These are phyloP conservation scores for Triticum dicoccoides DNA, from an alignment of 176 grass and related monocot species.

Conservation along the genomic window DNA sequence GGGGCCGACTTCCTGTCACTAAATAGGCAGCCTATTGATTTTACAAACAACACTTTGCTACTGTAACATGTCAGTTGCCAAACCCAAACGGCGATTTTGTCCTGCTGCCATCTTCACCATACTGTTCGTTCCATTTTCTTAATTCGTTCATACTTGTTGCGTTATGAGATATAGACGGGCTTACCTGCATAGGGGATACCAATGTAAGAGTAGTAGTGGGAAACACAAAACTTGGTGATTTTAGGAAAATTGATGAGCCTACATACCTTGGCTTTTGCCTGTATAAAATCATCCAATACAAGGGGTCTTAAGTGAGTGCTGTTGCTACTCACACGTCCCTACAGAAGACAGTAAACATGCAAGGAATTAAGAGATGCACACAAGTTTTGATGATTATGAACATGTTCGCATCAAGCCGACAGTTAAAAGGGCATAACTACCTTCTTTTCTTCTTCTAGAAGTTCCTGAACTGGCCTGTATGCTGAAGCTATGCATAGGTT, in stretches of 20 bases:
- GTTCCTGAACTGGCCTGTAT: constrained; percentile 93
- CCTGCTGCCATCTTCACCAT: constrained; percentile 88
- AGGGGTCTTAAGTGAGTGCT: constrained; percentile 53
- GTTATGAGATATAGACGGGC: constrained; percentile 81
- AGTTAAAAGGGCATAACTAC: constrained; percentile 29
- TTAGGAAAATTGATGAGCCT: not conserved
- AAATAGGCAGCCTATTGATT: constrained; percentile 18
- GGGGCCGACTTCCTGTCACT: not conserved
- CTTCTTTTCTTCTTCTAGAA: constrained; percentile 82
- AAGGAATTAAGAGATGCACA: not conserved
- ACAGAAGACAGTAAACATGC: constrained; percentile 14
- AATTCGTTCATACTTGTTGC: constrained; percentile 90
- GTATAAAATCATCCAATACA: constrained; percentile 83
- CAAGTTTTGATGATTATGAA: constrained; percentile 3
- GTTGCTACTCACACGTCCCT: constrained; percentile 42
- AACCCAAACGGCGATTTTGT: constrained; percentile 82
- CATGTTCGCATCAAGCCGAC: not conserved
- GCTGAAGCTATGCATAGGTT: constrained; percentile 91
- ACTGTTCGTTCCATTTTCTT: constrained; percentile 97
- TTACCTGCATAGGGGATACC: constrained; percentile 48
- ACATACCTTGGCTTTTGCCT: constrained; percentile 89
- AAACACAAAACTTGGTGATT: not conserved
- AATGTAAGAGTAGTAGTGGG: not conserved
- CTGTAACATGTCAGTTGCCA: constrained; percentile 47
- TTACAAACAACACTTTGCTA: constrained; percentile 28